phyloP scores from a whole-genome alignment of 2,329 filamentous ascomycete genomes.

The Aureobasidium sp. region DNA sequence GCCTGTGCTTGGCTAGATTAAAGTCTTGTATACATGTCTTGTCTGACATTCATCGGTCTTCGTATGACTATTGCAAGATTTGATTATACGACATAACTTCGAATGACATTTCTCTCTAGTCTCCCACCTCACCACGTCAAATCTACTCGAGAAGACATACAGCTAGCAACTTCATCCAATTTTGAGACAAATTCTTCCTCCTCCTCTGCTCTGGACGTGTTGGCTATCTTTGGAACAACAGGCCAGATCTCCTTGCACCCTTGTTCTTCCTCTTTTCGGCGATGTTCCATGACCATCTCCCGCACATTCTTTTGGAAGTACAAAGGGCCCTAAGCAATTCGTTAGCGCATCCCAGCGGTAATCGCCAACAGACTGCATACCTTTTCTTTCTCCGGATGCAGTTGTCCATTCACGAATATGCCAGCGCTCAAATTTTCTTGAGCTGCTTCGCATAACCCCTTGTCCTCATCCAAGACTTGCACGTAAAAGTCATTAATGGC shows the following conservation, averaged over 20 bases:
- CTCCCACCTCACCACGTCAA: not conserved
- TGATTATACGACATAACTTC: too few relatives aligned
- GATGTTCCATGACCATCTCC: conserved; percentile 23
- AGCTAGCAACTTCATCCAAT: not conserved
- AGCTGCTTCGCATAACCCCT: conserved; percentile 51
- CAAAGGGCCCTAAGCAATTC: not conserved
- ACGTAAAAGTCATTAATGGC: conserved; percentile 49
- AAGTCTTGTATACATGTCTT: too few relatives aligned
- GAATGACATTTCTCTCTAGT: not conserved
- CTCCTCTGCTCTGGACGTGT: not conserved
- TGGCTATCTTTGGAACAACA: conserved; percentile 6
- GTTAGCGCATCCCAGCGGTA: too few relatives aligned
- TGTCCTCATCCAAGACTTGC: conserved; percentile 51
- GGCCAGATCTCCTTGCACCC: conserved; percentile 25
- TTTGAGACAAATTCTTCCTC: not conserved
- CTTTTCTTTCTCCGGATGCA: conserved; percentile 50
- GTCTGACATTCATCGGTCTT: not conserved
- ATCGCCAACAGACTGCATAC: too few relatives aligned
- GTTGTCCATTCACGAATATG: conserved; percentile 48
- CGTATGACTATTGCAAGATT: too few relatives aligned
- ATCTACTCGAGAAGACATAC: not conserved
- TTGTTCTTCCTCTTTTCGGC: conserved; percentile 23
- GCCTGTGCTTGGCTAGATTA: not conserved
- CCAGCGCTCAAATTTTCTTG: conserved; percentile 49
- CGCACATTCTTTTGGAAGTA: conserved; percentile 19